These are phyloP conservation scores for Aspergillus pseudotamarii DNA, from an alignment of 2,329 filamentous ascomycete species.

Conservation along the genomic window DNA sequence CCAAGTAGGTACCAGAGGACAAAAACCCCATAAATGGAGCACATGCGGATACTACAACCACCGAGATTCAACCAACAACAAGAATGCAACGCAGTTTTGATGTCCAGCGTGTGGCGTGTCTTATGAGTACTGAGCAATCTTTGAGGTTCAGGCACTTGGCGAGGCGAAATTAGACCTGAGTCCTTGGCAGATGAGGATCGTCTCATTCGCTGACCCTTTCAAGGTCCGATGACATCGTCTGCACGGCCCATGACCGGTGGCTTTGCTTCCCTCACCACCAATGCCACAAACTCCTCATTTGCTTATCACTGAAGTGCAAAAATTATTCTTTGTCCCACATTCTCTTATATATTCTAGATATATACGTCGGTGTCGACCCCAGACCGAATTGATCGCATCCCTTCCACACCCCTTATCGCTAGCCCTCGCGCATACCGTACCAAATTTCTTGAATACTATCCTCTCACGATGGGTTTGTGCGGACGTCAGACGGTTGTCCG, in stretches of 20 bases:
- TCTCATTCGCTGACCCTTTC: slow-evolving; percentile 50
- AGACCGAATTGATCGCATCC: not conserved
- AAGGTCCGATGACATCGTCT: slow-evolving; percentile 38
- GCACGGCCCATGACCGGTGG: slow-evolving; percentile 28
- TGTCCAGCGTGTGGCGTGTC: not conserved
- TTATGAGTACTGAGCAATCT: not conserved
- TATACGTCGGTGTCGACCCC: not conserved
- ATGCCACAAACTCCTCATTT: slow-evolving; percentile 17
- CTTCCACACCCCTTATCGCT: slow-evolving; percentile 27
- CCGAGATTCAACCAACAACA: not conserved
- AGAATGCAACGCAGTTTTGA: not conserved
- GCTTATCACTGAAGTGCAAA: slow-evolving; percentile 4
- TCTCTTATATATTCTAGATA: slow-evolving; percentile 2
- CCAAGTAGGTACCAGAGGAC: not conserved
- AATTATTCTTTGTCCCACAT: not conserved
- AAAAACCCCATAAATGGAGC: not conserved
- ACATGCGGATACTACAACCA: slow-evolving; percentile 3
- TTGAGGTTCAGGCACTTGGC: slow-evolving; percentile 18
- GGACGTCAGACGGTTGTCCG: slow-evolving; percentile 82
- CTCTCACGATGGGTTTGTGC: slow-evolving; percentile 58
- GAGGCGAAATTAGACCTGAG: slow-evolving; percentile 13
- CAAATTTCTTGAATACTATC: slow-evolving; percentile 9
- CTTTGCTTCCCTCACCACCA: slow-evolving; percentile 23
- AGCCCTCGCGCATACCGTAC: slow-evolving; percentile 9
- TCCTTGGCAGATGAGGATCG: slow-evolving; percentile 56